Base-by-base conservation (phyloP, 2,329 filamentous ascomycete species). In the Elsinoe arachidis region DNA sequence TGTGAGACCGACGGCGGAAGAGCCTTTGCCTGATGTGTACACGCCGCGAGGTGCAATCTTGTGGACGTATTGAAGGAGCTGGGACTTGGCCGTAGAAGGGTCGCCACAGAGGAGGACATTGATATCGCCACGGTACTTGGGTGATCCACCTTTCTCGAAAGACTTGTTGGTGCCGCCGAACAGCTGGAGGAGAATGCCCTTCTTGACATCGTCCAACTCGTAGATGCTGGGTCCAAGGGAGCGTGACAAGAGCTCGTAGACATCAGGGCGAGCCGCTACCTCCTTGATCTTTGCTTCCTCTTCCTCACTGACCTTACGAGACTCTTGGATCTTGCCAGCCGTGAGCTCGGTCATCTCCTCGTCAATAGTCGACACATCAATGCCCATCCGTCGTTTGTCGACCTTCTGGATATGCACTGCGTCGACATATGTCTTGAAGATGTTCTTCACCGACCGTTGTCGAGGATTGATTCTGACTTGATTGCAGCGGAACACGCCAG, bases 151-250 rank as follows among this genome's bases (percentile, higher is more conserved):
- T 73, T 96, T 97, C 59, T 95, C 83, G 71, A 99, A 99, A 0
- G 88, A 89, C 75, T 99, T 99, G 78, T 99, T 99, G 34, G 93
- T 96, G 58, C 93, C 93, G 37, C 93, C 92, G 69, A 99, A 99
- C 39, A 99, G 82, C 68, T 99, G 93, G 3, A 99, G 83, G 10
- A 99, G 78, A 61, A 99, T 96, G 10, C 93, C 93, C 74, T 99
- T 99, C 79, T 99, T 99, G 49, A 97, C 90, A 67, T 99, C 93
- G 64, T 99, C 93, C 85, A 95, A 88, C 73, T 99, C 93, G 74
- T 95, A 96, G 67, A 99, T 87, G 59, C 91, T 96, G 12, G 93
- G 93, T 1, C 93, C 93, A 26, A 99, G 78, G 1, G 92, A 97
- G 37, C 92, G 84, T 15, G 93, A 82, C 3, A 99, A 82, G 21